Percentiles rank a stretch among this genome's conserved stretches.
Evolutionary conservation across 495 filamentous ascomycete species (phyloP).

Genomic region (Tuber calosporum): DNA sequence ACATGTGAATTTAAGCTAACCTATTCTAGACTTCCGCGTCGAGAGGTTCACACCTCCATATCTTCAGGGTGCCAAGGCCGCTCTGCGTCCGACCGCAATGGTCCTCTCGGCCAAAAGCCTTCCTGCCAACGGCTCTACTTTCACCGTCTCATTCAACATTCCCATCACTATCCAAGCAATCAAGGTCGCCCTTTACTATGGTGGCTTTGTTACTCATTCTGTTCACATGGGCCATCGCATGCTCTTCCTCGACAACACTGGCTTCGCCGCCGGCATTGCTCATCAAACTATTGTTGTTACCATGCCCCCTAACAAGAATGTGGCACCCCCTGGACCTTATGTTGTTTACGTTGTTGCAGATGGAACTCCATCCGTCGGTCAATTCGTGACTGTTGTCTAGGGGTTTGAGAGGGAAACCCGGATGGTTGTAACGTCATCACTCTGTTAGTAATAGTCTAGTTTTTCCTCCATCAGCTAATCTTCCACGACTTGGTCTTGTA

Average conservation of each 20-base stretch:
- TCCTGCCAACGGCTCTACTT: conserved; percentile 45
- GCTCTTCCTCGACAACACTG: conserved; percentile 50
- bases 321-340: conserved; percentile 56
- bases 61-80: conserved; percentile 48
- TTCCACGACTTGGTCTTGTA: not conserved
- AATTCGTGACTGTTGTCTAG: conserved; percentile 48
- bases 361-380: conserved; percentile 54
- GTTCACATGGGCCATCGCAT: conserved; percentile 60
- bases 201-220: conserved; percentile 57
- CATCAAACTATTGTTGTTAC: conserved; percentile 49
- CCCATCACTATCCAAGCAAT: conserved; percentile 43
- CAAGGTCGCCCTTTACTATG: conserved; percentile 53
- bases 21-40: conserved; percentile 51
- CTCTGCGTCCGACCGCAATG: conserved; percentile 48
- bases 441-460: not conserved
- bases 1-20: conserved; percentile 11
- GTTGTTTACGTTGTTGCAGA: conserved; percentile 56
- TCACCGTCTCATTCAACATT: conserved; percentile 49
- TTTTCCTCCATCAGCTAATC: not conserved
- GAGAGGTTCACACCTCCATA: conserved; percentile 59
- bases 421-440: not conserved
- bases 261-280: conserved; percentile 45
- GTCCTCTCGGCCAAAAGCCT: conserved; percentile 45
- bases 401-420: not conserved
- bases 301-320: conserved; percentile 51